Evolutionary conservation across 2,329 filamentous ascomycete genomes (phyloP), one percentile per base, ranked within the genome.

Genomic region (Pseudomassariella vexata): DNA sequence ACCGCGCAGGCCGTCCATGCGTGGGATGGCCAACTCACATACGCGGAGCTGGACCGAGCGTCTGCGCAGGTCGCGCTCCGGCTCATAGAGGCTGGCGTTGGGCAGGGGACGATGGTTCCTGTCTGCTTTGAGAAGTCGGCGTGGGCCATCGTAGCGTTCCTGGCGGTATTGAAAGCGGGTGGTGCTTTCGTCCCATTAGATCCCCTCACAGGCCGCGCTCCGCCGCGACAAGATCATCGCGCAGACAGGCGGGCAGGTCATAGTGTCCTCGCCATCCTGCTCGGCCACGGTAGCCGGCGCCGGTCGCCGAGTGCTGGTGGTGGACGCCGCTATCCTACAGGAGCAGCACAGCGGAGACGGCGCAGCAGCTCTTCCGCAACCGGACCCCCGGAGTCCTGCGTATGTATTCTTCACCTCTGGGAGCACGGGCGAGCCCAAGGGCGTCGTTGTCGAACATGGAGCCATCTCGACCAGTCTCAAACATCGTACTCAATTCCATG

Each of bases 361-460:
- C n/a, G n/a, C n/a, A n/a, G n/a, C n/a, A n/a, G n/a, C n/a, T n/a
- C n/a, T n/a, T n/a, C n/a, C n/a, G n/a, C n/a, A n/a, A n/a, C n/a
- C n/a, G n/a, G n/a, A n/a, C n/a, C n/a, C n/a, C n/a, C n/a, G n/a
- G n/a, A n/a, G n/a, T n/a, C n/a, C n/a, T n/a, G n/a, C n/a, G 14
- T 44, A 41, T 12, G 14, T 39, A 2, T 12, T 69, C 45, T 70
- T 69, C 44, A 71, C 67, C 18, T 70, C 66, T n/a, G 67, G 67
- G 14, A 68, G 62, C 12, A 70, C 67, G 2, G 67, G 67, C 5
- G 52, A 52, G 19, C 66, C 67, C 7, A 70, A 70, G 50, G 65
- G 66, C 23, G 63, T 68, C 16, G 56, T 67, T 12, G 36, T 48
- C 18, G 31, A 32, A 15, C 49, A 50, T 23, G 19, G 19, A 5